A percentile compares a stretch with the other conserved stretches of the same genome.
These are phyloP conservation scores for Lenzites betulinus DNA, from an alignment of 768 basidiomycete genomes.

Conservation along the genomic window DNA sequence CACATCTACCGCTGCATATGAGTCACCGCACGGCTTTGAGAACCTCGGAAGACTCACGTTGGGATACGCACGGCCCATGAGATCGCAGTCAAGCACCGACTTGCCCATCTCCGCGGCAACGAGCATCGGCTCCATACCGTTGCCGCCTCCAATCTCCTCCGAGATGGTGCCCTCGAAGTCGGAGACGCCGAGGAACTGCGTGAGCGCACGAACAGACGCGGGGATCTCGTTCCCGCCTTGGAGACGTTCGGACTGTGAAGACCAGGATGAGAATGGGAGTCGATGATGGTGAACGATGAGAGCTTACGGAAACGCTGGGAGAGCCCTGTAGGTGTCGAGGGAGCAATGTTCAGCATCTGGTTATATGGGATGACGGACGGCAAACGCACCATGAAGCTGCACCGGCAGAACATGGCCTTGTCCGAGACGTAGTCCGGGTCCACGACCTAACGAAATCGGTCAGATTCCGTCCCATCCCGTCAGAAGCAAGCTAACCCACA, in stretches of 20 bases:
- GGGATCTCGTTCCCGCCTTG: constrained; percentile 31
- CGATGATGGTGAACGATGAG: no score
- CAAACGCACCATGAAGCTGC: constrained; percentile 27
- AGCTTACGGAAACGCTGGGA: constrained; percentile 30
- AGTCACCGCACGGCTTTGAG: no score
- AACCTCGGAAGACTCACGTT: constrained; percentile 22
- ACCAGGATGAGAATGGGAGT: background rate
- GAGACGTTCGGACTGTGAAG: constrained; percentile 26
- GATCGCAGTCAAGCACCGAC: constrained; percentile 39
- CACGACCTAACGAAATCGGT: constrained; percentile 19
- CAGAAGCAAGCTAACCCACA: constrained; percentile 6
- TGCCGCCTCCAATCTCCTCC: constrained; percentile 45
- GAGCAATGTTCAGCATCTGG: no score
- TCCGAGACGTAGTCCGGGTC: constrained; percentile 41
- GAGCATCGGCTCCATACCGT: constrained; percentile 37
- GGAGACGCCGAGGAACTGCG: constrained; percentile 26
- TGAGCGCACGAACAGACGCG: constrained; percentile 22
- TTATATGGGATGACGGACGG: no score
- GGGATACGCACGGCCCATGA: constrained; percentile 41
- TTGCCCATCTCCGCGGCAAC: constrained; percentile 31
- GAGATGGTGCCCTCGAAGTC: constrained; percentile 28
- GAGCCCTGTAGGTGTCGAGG: constrained; percentile 13
- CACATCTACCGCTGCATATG: constrained; percentile 26
- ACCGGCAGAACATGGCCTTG: constrained; percentile 38
- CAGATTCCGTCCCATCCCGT: no score